Evolutionary conservation across 331 rosid genomes (phyloP), one percentile per base, ranked within the genome.

Genomic region (Telfairia occidentalis): DNA sequence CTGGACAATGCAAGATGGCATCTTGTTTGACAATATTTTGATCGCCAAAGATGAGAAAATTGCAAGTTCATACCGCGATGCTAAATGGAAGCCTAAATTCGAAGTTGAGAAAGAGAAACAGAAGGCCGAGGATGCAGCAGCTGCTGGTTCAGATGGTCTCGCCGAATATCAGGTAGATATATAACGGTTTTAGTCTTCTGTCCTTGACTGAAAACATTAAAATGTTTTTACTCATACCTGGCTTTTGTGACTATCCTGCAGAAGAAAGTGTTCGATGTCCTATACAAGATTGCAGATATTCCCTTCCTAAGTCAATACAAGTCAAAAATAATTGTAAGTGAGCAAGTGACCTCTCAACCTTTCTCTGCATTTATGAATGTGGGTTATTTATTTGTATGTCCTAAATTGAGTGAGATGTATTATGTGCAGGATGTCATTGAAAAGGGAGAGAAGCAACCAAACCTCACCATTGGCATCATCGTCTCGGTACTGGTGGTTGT

Each of bases 1-100:
- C 59, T 95, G 98, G 98, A 95, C 98, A 35, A 95, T 95, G 98
- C 97, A 95, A 77, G 96, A 95, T 38, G 98, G 98, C 28, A 87
- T 95, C 29, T 76, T 91, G 87, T 95, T 95, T 59, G 98, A 95
- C 92, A 91, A 95, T 54, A 32, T 95, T 79, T 77, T 95, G 84
- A 92, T 95, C 19, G 87, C 92, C 2, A 78, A 75, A 21, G 96
- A 92, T 75, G 97, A 90, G 78, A 90, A 87, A 81, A 71, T 84
- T 75, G 99, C 97, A 5, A 88, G 81, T n/a, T 82, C 96, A 30
- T 92, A 90, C 74, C 79, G 99, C 48, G 90, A 81, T 59, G 81
- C 90, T 29, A 77, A 86, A 26, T 95, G 99, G 99, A 95, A 92
- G 87, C 97, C 97, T 28, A 95, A 95, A 82, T 95, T 81, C 69